Base-by-base conservation (phyloP, 345 rosid species). In the Aegle marmelos region DNA sequence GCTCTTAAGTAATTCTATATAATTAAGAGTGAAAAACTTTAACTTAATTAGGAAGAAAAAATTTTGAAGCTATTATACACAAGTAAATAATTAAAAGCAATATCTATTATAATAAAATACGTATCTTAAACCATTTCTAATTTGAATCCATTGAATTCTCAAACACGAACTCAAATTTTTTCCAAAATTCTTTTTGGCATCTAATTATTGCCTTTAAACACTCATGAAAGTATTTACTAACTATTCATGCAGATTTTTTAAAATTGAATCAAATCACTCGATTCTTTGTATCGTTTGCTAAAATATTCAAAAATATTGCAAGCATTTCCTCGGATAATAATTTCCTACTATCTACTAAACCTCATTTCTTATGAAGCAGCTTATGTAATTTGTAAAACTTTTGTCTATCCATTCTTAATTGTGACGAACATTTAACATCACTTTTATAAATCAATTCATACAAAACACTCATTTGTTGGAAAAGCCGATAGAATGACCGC, bases 91-190 rank as follows among this genome's bases (percentile, higher is more conserved):
- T 5, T 16, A 54, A 21, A 54, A 11, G 5, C 4, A 41, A 10
- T 41, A 41, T 11, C 0, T 4, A n/a, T 4, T 1, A 58, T 6
- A 59, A 22, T 21, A 59, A 0, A 9, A 24, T 21, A 24, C 9
- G 9, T 59, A 22, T 11, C 64, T 41, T 41, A 11, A 11, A 41
- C 16, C 16, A 41, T 41, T 41, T 41, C 4, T 1, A 41, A 10
- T 41, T 11, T 41, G 1, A 41, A 16, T 41, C 1, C 16, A n/a
- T n/a, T n/a, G n/a, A n/a, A 41, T 41, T 41, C 50, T 41, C 50
- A 4, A 41, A 41, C 4, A 41, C 14, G 0, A 0, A 1, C 16
- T 1, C n/a, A n/a, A n/a, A n/a, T n/a, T n/a, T n/a, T n/a, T n/a
- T n/a, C n/a, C n/a, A n/a, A n/a, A n/a, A n/a, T n/a, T n/a, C n/a